phyloP scores from a whole-genome alignment of 2,329 filamentous ascomycete genomes.

The Myriosclerotinia scirpicola region DNA sequence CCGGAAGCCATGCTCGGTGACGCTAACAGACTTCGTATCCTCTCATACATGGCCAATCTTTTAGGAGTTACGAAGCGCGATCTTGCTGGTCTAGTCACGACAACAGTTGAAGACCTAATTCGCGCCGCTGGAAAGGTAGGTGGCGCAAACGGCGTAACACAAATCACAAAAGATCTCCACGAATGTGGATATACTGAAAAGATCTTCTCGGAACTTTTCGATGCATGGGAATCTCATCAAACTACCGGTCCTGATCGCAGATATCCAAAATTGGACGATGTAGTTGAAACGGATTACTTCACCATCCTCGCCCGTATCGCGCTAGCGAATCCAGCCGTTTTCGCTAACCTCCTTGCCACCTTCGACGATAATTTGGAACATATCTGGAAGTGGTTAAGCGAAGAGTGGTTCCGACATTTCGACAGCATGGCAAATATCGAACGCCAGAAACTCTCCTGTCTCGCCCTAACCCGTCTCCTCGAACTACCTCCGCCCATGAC shows the following conservation, averaged over 20 bases:
- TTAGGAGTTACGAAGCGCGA: conserved; percentile 58
- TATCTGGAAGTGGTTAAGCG: conserved; percentile 59
- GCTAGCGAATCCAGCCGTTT: conserved; percentile 69
- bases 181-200: conserved; percentile 61
- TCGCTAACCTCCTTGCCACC: conserved; percentile 58
- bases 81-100: conserved; percentile 56
- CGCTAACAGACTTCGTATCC: conserved; percentile 51
- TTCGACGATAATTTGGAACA: conserved; percentile 45
- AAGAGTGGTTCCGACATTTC: conserved; percentile 68
- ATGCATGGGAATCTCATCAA: conserved; percentile 72
- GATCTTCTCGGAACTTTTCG: conserved; percentile 65
- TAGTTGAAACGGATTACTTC: conserved; percentile 84
- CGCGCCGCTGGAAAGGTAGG: conserved; percentile 62
- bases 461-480: conserved; percentile 70
- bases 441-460: conserved; percentile 68
- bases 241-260: conserved; percentile 78
- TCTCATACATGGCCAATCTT: conserved; percentile 51
- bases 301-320: conserved; percentile 77
- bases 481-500: conserved; percentile 57
- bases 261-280: conserved; percentile 66
- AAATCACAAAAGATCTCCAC: conserved; percentile 66
- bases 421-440: conserved; percentile 65
- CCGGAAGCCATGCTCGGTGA: conserved; percentile 65
- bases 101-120: conserved; percentile 65
- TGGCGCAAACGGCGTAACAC: conserved; percentile 57